These are phyloP conservation scores for Globisporangium solare DNA, from an alignment of 352 stramenopile genomes.

Conservation along the genomic window DNA sequence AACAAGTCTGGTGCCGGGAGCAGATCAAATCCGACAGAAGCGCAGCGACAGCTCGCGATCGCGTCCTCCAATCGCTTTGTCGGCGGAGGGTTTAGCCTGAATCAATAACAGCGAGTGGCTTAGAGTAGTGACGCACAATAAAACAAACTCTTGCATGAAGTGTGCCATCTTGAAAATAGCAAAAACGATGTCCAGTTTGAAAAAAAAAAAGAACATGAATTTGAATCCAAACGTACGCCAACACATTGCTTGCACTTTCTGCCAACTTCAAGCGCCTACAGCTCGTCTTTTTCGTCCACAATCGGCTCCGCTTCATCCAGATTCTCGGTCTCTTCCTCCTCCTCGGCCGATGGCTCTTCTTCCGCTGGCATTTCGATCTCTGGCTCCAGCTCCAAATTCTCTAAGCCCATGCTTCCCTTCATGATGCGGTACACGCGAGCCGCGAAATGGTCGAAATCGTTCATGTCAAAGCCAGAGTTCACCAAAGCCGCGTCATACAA, in stretches of 20 bases:
- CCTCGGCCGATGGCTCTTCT: slow-evolving; percentile 29
- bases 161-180: background rate
- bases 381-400: slow-evolving; percentile 89
- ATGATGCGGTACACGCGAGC: slow-evolving; percentile 93
- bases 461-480: slow-evolving; percentile 96
- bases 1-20: slow-evolving; percentile 6
- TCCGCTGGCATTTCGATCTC: slow-evolving; percentile 94
- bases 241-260: background rate
- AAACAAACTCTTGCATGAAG: background rate
- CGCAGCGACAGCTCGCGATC: slow-evolving; percentile 83
- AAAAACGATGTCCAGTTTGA: background rate
- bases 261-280: slow-evolving; percentile 26
- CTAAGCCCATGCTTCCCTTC: slow-evolving; percentile 89
- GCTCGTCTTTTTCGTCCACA: slow-evolving; percentile 61
- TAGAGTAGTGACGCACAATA: background rate
- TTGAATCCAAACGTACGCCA: background rate
- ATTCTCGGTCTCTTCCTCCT: slow-evolving; percentile 35
- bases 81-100: slow-evolving; percentile 92
- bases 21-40: slow-evolving; percentile 52
- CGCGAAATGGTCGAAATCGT: slow-evolving; percentile 92
- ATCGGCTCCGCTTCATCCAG: slow-evolving; percentile 17
- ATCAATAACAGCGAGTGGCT: slow-evolving; percentile 45
- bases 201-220: background rate
- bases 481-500: slow-evolving; percentile 97
- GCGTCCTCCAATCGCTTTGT: slow-evolving; percentile 88